Base-by-base conservation (phyloP, 2,329 filamentous ascomycete species). In the Trichoderma sp. region DNA sequence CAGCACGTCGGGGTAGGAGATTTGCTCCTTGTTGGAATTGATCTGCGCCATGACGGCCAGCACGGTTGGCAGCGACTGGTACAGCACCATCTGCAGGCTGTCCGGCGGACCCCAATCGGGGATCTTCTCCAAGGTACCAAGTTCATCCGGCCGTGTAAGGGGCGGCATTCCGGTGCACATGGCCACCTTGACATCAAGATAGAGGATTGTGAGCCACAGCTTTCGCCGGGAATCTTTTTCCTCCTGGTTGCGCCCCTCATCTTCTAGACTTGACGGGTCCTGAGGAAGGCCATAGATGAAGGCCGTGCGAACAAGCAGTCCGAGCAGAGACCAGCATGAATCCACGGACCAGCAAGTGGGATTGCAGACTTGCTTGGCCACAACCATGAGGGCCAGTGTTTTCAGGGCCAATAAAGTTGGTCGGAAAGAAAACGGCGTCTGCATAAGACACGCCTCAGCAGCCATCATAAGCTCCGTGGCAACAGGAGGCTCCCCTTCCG, bases 371-470 rank as follows among this genome's bases (percentile, higher is more conserved):
- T 80, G 78, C 73, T 81, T 81, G 30, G 80, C 80, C 39, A 81
- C 77, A 26, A 79, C 77, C 77, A 81, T 80, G 20, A 82, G 74
- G 17, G 76, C 76, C 12, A 81, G 70, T 1, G 77, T 75, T 68
- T 79, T 78, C 15, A 81, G 74, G 0, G 77, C 75, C n/a, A 78
- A 73, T 36, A 81, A 73, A 3, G 78, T 81, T 8, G 80, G 80
- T 2, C 80, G 79, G 62, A 81, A 81, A 77, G 81, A 81, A 71
- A 81, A 81, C 2, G 79, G 79, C 4, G 80, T 82, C 73, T 82
- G 80, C 77, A 80, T 79, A 5, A 82, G 75, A 39, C 80, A 82
- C 0, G 80, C 79, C 66, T 81, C 80, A 11, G 80, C 78, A 3
- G 79, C 80, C 76, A 81, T 79, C 78, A 81, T 80, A 32, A 81